phyloP scores from a whole-genome alignment of 2,329 filamentous ascomycete genomes.

The Raffaelea ambrosiae region DNA sequence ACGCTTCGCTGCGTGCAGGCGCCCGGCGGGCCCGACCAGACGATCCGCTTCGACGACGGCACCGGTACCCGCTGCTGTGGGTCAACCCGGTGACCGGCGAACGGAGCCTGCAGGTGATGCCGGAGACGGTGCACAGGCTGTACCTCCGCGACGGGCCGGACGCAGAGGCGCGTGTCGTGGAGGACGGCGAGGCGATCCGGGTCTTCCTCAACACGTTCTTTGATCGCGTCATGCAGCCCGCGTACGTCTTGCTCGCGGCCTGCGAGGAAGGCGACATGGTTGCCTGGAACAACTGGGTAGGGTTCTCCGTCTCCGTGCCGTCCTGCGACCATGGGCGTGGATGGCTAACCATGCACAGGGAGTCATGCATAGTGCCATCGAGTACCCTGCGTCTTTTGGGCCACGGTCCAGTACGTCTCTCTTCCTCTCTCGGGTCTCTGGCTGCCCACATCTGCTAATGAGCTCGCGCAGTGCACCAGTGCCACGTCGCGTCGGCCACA shows the following conservation, averaged over 20 bases:
- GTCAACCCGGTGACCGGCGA: constrained; percentile 31
- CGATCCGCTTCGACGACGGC: constrained; percentile 28
- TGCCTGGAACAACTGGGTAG: constrained; percentile 29
- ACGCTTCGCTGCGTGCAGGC: constrained; percentile 24
- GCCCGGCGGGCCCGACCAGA: constrained; percentile 20
- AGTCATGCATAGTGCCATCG: constrained; percentile 30
- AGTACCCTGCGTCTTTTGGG: constrained; percentile 27
- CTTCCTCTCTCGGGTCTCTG: too few species aligned
- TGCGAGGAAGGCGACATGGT: constrained; percentile 32
- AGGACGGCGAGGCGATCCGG: constrained; percentile 28
- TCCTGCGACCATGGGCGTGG: too few species aligned
- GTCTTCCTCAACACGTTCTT: constrained; percentile 25
- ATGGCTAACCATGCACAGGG: constrained; percentile 9
- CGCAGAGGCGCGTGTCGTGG: constrained; percentile 25
- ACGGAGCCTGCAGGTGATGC: constrained; percentile 32
- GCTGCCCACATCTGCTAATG: too few species aligned
- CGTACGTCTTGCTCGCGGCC: constrained; percentile 29
- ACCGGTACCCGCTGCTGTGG: constrained; percentile 36
- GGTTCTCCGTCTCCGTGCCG: background rate
- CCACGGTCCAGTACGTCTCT: background rate
- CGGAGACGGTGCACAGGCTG: constrained; percentile 27
- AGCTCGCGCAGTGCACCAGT: too few species aligned
- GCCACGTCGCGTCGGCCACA: too few species aligned
- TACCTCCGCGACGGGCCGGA: constrained; percentile 25
- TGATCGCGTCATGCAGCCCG: constrained; percentile 28